These are phyloP conservation scores for Huntiella omanensis DNA, from an alignment of 2,329 filamentous ascomycete genomes.

Conservation along the genomic window DNA sequence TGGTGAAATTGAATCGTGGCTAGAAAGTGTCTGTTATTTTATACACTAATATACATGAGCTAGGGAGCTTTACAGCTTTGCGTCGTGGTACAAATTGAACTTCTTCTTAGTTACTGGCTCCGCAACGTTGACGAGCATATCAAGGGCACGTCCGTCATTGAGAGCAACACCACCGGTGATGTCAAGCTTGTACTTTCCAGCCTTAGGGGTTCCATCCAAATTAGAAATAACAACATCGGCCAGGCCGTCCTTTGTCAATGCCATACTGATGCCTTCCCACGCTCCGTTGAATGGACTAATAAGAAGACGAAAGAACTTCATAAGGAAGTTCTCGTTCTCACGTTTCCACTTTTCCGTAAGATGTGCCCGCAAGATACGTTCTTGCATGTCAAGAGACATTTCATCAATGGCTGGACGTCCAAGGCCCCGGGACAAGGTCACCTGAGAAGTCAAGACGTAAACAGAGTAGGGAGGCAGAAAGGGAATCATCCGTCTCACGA, in stretches of 20 bases:
- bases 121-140: constrained; percentile 26
- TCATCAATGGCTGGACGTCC: constrained; percentile 20
- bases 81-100: constrained; percentile 8
- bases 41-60: no score
- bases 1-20: no score
- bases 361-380: constrained; percentile 19
- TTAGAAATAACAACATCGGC: no score
- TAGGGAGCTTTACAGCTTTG: background rate
- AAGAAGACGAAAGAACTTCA: constrained; percentile 35
- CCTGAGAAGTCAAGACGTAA: constrained; percentile 18
- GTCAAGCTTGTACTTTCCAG: constrained; percentile 36
- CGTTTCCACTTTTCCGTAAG: constrained; percentile 26
- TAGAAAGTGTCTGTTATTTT: no score
- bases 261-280: constrained; percentile 27
- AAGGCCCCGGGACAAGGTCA: constrained; percentile 21
- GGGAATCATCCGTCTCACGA: constrained; percentile 30
- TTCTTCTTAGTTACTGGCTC: constrained; percentile 1
- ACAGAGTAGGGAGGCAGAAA: constrained; percentile 26
- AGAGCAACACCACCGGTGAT: constrained; percentile 37
- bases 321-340: constrained; percentile 36
- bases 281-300: constrained; percentile 23
- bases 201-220: constrained; percentile 15
- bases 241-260: constrained; percentile 18
- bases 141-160: constrained; percentile 38
- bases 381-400: constrained; percentile 19